phyloP scores from a whole-genome alignment of 2,329 filamentous ascomycete species.

The Stemphylium beticola region DNA sequence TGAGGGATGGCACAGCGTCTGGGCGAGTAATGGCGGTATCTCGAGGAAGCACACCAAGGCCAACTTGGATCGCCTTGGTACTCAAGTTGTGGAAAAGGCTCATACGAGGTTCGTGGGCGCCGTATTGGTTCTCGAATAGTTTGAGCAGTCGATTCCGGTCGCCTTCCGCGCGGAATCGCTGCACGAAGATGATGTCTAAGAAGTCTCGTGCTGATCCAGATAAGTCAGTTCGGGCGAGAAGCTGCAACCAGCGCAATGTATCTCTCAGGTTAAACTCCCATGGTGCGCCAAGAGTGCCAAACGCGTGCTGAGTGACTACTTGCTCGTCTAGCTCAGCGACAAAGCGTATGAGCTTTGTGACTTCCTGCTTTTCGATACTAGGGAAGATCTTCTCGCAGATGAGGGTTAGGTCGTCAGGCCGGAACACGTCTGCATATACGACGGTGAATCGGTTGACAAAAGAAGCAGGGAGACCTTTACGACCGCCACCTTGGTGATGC shows the following conservation, averaged over 20 bases:
- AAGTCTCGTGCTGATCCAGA: constrained; percentile 72
- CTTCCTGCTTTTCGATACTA: constrained; percentile 62
- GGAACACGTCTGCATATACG: constrained; percentile 93
- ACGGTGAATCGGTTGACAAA: constrained; percentile 99
- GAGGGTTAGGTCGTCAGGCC: constrained; percentile 75
- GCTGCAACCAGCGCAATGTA: constrained; percentile 82
- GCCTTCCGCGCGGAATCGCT: constrained; percentile 77
- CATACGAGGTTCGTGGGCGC: constrained; percentile 43
- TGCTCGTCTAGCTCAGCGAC: constrained; percentile 79
- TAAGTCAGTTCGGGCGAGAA: constrained; percentile 66
- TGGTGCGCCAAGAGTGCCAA: constrained; percentile 70
- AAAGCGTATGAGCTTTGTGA: constrained; percentile 75
- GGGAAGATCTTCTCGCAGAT: constrained; percentile 85
- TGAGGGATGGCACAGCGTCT: constrained; percentile 25
- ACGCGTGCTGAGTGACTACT: constrained; percentile 62
- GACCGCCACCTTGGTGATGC: constrained; percentile 93
- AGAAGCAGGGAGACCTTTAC: constrained; percentile 91
- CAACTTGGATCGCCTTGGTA: constrained; percentile 73
- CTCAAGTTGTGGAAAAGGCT: constrained; percentile 74
- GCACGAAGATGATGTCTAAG: constrained; percentile 80
- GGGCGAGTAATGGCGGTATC: constrained; percentile 52
- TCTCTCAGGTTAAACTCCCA: constrained; percentile 98
- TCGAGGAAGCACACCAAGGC: constrained; percentile 73
- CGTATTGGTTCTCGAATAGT: constrained; percentile 72
- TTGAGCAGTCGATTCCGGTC: constrained; percentile 71